phyloP scores from a whole-genome alignment of 257 asterid genomes.

The Nicotiana obtusifolia region DNA sequence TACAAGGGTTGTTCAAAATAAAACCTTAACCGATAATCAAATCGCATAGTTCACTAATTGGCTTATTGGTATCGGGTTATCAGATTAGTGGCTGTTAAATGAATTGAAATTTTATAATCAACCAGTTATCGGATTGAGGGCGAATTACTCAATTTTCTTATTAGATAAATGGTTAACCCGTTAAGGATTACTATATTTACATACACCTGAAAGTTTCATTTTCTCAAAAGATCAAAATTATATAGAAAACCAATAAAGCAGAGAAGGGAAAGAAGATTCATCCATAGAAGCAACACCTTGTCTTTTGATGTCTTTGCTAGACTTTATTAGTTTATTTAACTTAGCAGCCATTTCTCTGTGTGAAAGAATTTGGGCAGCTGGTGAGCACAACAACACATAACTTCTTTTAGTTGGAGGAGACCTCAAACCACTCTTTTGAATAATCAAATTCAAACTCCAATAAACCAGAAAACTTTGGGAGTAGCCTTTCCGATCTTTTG shows the following conservation, averaged over 20 bases:
- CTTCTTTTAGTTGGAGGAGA: constrained; percentile 71
- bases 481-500: constrained; percentile 39
- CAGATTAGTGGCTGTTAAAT: too few relatives aligned
- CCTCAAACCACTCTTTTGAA: constrained; percentile 61
- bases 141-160: too few relatives aligned
- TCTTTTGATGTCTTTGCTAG: constrained; percentile 31
- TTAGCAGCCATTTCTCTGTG: constrained; percentile 41
- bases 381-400: constrained; percentile 41
- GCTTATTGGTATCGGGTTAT: too few relatives aligned
- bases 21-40: too few relatives aligned
- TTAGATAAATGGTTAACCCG: too few relatives aligned
- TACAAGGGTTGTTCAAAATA: too few relatives aligned
- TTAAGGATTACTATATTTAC: too few relatives aligned
- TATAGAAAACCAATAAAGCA: background rate
- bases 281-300: constrained; percentile 54
- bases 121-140: too few relatives aligned
- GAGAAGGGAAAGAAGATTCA: background rate
- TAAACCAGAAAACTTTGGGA: constrained; percentile 50
- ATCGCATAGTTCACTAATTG: too few relatives aligned
- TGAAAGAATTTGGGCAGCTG: constrained; percentile 32
- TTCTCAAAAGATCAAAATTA: too few relatives aligned
- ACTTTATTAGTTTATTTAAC: constrained; percentile 22
- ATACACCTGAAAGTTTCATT: too few relatives aligned
- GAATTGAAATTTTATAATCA: too few relatives aligned
- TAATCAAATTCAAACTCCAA: constrained; percentile 68